These are phyloP conservation scores for Neonectria neomacrospora DNA, from an alignment of 2,329 filamentous ascomycete genomes.

Conservation along the genomic window DNA sequence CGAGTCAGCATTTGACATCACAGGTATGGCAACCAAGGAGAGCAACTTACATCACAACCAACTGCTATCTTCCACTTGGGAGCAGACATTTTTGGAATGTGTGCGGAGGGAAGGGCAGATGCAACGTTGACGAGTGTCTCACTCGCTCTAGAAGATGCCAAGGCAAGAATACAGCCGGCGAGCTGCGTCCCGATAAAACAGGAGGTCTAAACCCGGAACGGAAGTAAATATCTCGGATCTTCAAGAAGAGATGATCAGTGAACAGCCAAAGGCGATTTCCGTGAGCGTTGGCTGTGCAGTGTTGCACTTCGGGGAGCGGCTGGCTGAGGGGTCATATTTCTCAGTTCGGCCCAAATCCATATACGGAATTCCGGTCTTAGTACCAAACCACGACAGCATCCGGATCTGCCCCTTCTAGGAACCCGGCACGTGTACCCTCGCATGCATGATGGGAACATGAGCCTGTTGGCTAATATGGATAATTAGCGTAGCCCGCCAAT, in stretches of 20 bases:
- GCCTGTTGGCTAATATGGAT: slow-evolving; percentile 17
- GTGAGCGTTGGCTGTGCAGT: not conserved
- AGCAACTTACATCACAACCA: slow-evolving; percentile 62
- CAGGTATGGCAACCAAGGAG: not conserved
- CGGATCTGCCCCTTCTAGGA: slow-evolving; percentile 29
- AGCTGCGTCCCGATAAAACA: not conserved
- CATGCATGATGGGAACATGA: not conserved
- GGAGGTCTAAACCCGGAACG: not conserved
- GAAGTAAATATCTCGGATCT: not conserved
- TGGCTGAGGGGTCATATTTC: slow-evolving; percentile 16
- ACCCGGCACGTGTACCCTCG: slow-evolving; percentile 19
- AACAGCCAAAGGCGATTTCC: slow-evolving; percentile 6
- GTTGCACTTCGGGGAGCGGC: not conserved
- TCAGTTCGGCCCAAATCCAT: slow-evolving; percentile 24
- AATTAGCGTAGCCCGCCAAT: slow-evolving; percentile 10
- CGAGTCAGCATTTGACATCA: not conserved
- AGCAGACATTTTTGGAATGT: slow-evolving; percentile 49
- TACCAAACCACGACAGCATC: slow-evolving; percentile 12
- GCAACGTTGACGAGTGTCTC: slow-evolving; percentile 3
- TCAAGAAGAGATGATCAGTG: not conserved
- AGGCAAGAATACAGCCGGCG: not conserved
- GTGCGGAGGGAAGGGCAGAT: slow-evolving; percentile 23
- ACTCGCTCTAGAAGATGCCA: slow-evolving; percentile 2
- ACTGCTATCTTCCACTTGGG: slow-evolving; percentile 64
- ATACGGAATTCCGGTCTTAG: slow-evolving; percentile 28